phyloP scores from a whole-genome alignment of 2,329 filamentous ascomycete species.

The Aspergillus persii region DNA sequence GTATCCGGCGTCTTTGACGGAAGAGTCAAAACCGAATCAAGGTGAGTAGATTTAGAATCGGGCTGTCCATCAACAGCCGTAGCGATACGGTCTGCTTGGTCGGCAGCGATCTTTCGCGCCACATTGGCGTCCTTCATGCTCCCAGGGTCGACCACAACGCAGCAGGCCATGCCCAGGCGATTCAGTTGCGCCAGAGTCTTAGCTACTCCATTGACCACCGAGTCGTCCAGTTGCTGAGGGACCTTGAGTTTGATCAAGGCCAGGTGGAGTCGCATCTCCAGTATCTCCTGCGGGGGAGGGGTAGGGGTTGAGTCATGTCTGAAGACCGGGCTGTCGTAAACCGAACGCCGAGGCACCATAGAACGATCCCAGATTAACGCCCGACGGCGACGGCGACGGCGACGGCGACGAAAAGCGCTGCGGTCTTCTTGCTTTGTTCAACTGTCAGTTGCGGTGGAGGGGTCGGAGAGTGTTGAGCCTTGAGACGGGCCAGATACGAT shows the following conservation, averaged over 20 bases:
- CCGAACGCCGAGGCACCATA: conserved; percentile 57
- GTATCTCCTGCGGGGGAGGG: conserved; percentile 34
- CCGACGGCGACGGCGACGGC: conserved; percentile 32
- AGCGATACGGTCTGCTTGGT: conserved; percentile 72
- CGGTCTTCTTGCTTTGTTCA: conserved; percentile 20
- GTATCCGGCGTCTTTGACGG: conserved; percentile 33
- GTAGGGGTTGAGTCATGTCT: conserved; percentile 50
- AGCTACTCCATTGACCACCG: conserved; percentile 70
- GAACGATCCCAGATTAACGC: conserved; percentile 61
- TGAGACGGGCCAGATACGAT: conserved; percentile 86
- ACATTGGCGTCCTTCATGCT: conserved; percentile 39
- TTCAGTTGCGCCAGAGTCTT: conserved; percentile 81
- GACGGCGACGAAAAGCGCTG: conserved; percentile 16
- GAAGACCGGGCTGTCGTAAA: conserved; percentile 61
- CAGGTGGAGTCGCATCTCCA: conserved; percentile 63
- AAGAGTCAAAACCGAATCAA: conserved; percentile 57
- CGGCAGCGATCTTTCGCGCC: conserved; percentile 49
- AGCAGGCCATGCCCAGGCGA: conserved; percentile 75
- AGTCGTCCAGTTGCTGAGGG: conserved; percentile 68
- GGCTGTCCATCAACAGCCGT: conserved; percentile 70
- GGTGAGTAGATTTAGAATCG: conserved; percentile 64
- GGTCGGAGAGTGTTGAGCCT: conserved; percentile 41
- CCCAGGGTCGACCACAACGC: conserved; percentile 75
- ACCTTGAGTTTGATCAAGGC: conserved; percentile 81
- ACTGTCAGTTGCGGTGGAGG: conserved; percentile 31